phyloP scores from a whole-genome alignment of 2,329 filamentous ascomycete species.

The Plenodomus lindquistii region DNA sequence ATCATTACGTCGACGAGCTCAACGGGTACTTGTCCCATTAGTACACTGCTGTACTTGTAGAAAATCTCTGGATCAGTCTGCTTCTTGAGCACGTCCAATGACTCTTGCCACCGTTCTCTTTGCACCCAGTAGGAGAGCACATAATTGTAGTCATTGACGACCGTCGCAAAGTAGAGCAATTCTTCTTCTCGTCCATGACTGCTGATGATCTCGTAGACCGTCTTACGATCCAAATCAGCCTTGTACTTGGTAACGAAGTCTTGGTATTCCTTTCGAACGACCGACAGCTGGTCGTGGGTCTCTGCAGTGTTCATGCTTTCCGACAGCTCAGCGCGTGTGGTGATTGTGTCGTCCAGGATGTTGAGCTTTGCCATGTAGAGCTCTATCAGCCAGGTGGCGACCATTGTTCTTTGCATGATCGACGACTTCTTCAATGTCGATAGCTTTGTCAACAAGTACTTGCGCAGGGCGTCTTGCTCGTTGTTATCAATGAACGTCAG shows the following conservation, averaged over 20 bases:
- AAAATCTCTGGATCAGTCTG: slow-evolving; percentile 93
- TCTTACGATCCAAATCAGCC: slow-evolving; percentile 83
- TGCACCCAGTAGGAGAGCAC: slow-evolving; percentile 97
- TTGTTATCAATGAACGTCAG: slow-evolving; percentile 86
- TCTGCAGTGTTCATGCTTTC: slow-evolving; percentile 73
- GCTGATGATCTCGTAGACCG: slow-evolving; percentile 92
- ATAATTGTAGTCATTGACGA: slow-evolving; percentile 89
- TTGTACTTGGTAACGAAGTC: slow-evolving; percentile 88
- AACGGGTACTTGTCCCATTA: slow-evolving; percentile 84
- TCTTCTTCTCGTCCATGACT: slow-evolving; percentile 95
- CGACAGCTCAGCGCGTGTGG: slow-evolving; percentile 80
- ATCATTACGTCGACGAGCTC: slow-evolving; percentile 95
- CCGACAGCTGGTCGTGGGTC: slow-evolving; percentile 70
- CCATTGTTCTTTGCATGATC: slow-evolving; percentile 92
- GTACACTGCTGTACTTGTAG: slow-evolving; percentile 94
- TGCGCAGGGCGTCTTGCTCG: slow-evolving; percentile 86
- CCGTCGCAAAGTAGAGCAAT: slow-evolving; percentile 85
- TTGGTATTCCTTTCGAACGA: slow-evolving; percentile 77
- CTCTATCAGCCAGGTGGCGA: slow-evolving; percentile 92
- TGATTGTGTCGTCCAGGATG: slow-evolving; percentile 88
- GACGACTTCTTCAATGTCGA: slow-evolving; percentile 78
- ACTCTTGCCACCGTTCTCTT: slow-evolving; percentile 87
- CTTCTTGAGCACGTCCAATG: slow-evolving; percentile 84
- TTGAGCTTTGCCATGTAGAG: slow-evolving; percentile 98
- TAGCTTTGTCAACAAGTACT: slow-evolving; percentile 86